These are phyloP conservation scores for Antrodiella citrinella DNA, from an alignment of 768 basidiomycete genomes.

Conservation along the genomic window DNA sequence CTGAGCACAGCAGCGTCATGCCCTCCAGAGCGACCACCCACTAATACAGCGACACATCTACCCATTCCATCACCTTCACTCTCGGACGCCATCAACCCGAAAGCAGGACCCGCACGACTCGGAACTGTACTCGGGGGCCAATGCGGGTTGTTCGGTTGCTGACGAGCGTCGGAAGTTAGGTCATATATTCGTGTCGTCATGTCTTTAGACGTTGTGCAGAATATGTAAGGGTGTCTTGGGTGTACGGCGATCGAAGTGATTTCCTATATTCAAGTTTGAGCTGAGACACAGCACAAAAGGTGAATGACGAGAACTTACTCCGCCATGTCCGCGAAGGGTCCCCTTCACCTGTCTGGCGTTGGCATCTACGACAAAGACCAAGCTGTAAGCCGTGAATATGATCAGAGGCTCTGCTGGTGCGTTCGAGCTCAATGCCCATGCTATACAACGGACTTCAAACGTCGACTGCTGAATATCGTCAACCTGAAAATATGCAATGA, in stretches of 20 bases:
- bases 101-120: constrained; percentile 59
- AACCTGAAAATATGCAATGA: too few species aligned
- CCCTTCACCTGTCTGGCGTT: constrained; percentile 32
- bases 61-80: constrained; percentile 51
- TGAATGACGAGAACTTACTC: constrained; percentile 37
- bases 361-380: constrained; percentile 51
- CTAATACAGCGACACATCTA: constrained; percentile 55
- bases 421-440: constrained; percentile 48
- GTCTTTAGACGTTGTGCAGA: constrained; percentile 70
- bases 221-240: constrained; percentile 45
- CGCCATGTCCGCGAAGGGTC: constrained; percentile 62
- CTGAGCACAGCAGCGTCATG: constrained; percentile 54
- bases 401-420: constrained; percentile 49
- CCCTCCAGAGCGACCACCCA: constrained; percentile 67
- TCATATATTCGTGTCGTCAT: constrained; percentile 66
- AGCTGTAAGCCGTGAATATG: constrained; percentile 43
- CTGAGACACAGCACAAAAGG: too few species aligned
- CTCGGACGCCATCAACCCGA: constrained; percentile 55
- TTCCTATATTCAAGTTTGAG: too few species aligned
- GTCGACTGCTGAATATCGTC: too few species aligned
- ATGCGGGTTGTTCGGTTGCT: constrained; percentile 40
- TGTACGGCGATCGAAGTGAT: constrained; percentile 68
- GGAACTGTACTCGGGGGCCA: constrained; percentile 47
- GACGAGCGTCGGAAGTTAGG: constrained; percentile 30
- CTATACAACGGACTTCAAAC: constrained; percentile 17